Base-by-base conservation (phyloP, 139 green algal species). In the Trebouxia sp. region DNA sequence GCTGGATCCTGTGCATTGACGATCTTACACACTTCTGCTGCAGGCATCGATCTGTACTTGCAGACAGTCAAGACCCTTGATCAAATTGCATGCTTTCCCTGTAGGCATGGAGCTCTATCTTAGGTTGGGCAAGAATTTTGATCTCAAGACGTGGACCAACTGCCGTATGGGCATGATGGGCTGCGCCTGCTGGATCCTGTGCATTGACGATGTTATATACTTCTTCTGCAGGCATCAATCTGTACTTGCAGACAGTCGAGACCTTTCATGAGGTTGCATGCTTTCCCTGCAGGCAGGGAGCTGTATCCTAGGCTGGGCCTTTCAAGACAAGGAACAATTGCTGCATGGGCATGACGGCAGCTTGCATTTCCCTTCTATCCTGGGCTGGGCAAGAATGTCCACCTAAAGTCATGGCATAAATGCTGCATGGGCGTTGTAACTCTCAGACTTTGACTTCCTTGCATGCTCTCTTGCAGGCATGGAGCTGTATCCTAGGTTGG, bases 271-370 rank as follows among this genome's bases (percentile, higher is more conserved):
- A 15, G n/a, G n/a, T n/a, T n/a, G n/a, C n/a, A n/a, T n/a, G n/a
- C n/a, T n/a, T n/a, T n/a, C n/a, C n/a, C n/a, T 75, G 51, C 80
- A 89, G 85, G 87, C 37, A 89, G 81, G 77, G 92, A 96, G 84
- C 85, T 96, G 50, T 96, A 95, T 74, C 92, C 92, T 1, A 82
- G 90, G 69, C 88, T 96, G 20, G 91, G 91, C 43, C 56, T 80
- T 85, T 96, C 43, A 96, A 96, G 83, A 89, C 85, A 17, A 95
- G 92, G 88, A 96, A 89, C 81, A 96, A 96, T 83, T 96, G 92
- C 84, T 76, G 92, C 35, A 92, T 95, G 75, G 92, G 92, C 47
- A 94, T 96, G 92, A 94, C 93, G 89, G 83, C 22, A 26, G 11
- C 58, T 72, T 28, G 58, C 58, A 72, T 35, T 38, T 72, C 24